These are phyloP conservation scores for Phytopythium mirpurense DNA, from an alignment of 352 stramenopile genomes.

Conservation along the genomic window DNA sequence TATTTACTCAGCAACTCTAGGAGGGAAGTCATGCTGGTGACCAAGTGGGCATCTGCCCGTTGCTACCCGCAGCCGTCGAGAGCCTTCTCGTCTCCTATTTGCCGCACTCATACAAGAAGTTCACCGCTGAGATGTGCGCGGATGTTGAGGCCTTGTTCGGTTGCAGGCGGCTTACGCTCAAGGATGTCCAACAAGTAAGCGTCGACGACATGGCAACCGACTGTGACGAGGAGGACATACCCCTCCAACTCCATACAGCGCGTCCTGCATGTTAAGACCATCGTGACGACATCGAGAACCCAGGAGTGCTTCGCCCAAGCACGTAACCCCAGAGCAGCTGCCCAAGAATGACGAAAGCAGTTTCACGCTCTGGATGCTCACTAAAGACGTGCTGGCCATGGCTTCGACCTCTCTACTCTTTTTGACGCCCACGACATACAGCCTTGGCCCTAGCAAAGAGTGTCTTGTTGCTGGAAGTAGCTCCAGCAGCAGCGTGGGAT, in stretches of 20 bases:
- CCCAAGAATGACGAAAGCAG: constrained; percentile 56
- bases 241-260: too few species aligned
- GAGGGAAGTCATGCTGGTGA: neutral
- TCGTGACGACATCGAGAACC: too few species aligned
- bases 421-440: neutral
- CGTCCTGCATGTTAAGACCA: too few species aligned
- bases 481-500: neutral
- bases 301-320: too few species aligned
- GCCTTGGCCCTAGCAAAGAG: neutral
- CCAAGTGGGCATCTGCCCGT: neutral
- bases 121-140: neutral
- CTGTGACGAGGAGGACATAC: too few species aligned
- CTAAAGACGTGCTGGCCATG: neutral
- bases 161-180: neutral
- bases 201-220: too few species aligned
- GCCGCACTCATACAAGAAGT: neutral
- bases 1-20: neutral
- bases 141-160: neutral
- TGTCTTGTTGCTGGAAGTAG: constrained; percentile 3
- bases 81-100: neutral
- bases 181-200: neutral
- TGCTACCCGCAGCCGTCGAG: neutral
- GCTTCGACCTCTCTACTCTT: neutral
- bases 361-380: constrained; percentile 44
- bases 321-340: constrained; percentile 37